Base-by-base conservation (phyloP, 2,329 filamentous ascomycete genomes). In the Zymoseptoria brevis region DNA sequence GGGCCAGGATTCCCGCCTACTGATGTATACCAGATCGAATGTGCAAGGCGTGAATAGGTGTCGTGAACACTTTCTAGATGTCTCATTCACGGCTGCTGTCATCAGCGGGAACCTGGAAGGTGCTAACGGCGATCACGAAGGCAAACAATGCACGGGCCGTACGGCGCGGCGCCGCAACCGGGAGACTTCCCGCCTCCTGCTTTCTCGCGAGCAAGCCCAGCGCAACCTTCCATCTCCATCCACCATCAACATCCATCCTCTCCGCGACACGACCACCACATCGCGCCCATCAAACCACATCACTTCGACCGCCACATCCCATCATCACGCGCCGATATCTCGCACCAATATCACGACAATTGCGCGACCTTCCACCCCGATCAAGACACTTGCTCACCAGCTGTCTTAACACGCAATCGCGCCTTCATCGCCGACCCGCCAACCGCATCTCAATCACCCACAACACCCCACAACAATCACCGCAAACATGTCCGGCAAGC, bases 401-500 rank as follows among this genome's bases (percentile, higher is more conserved):
- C 35, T 45, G 35, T 45, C 35, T 45, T 45, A 45, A 45, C 11
- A 16, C 35, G 35, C 16, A 16, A n/a, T 16, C 13, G 13, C 13
- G 13, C 11, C 35, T n/a, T 45, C 16, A 45, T 45, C 35, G 35
- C 35, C 35, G 13, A 45, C 35, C 35, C 35, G 16, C 35, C 35
- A 45, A 16, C 16, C 13, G n/a, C 13, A 45, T 45, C 13, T 45
- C 35, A 45, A 1, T 45, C 35, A 45, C 16, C 35, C 35, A 45
- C 35, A 45, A 45, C 35, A 45, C 0, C 35, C 35, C 35, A 41
- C 35, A 41, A 11, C 11, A 16, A 19, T 11, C 57, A 35, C 55
- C 57, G 61, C 50, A 55, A 53, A 56, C 50, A 64, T 67, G 54
- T 90, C 90, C 81, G 87, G 85, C 80, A 96, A 96, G 81, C 88